phyloP scores from a whole-genome alignment of 495 filamentous ascomycete genomes.

The Lasiosphaeria ovina region DNA sequence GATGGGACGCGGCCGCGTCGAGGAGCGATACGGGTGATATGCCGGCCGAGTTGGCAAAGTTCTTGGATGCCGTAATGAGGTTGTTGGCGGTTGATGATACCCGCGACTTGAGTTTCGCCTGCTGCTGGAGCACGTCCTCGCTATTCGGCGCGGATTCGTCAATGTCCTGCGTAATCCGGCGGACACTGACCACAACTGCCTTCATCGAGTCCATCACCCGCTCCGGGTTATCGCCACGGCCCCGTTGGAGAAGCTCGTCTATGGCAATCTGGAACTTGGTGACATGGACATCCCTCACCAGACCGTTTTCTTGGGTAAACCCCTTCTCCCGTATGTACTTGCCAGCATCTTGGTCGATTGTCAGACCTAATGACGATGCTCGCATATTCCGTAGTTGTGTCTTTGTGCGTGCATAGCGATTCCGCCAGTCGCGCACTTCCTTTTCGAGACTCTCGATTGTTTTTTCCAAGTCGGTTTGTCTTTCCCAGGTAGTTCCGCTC shows the following conservation, averaged over 20 bases:
- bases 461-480: slow-evolving; percentile 70
- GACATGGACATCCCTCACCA: slow-evolving; percentile 86
- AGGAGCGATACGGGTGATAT: slow-evolving; percentile 92
- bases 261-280: slow-evolving; percentile 94
- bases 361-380: slow-evolving; percentile 71
- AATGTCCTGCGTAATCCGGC: slow-evolving; percentile 76
- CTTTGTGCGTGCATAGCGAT: slow-evolving; percentile 81
- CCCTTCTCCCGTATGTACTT: slow-evolving; percentile 66
- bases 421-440: slow-evolving; percentile 84
- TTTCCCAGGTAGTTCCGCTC: slow-evolving; percentile 73
- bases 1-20: slow-evolving; percentile 92
- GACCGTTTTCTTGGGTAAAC: slow-evolving; percentile 67
- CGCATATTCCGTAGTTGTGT: slow-evolving; percentile 80
- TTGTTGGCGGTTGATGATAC: slow-evolving; percentile 94
- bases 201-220: slow-evolving; percentile 79
- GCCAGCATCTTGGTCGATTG: slow-evolving; percentile 62
- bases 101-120: slow-evolving; percentile 67
- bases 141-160: slow-evolving; percentile 54
- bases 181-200: slow-evolving; percentile 72
- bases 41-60: slow-evolving; percentile 75
- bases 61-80: slow-evolving; percentile 89
- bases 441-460: slow-evolving; percentile 73
- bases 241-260: slow-evolving; percentile 82
- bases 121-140: slow-evolving; percentile 47
- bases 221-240: slow-evolving; percentile 68